A percentile compares a stretch with the other conserved stretches of the same genome.
Evolutionary conservation across 805 yeast genomes (phyloP).

Genomic region (Wickerhamomyces canadensis): DNA sequence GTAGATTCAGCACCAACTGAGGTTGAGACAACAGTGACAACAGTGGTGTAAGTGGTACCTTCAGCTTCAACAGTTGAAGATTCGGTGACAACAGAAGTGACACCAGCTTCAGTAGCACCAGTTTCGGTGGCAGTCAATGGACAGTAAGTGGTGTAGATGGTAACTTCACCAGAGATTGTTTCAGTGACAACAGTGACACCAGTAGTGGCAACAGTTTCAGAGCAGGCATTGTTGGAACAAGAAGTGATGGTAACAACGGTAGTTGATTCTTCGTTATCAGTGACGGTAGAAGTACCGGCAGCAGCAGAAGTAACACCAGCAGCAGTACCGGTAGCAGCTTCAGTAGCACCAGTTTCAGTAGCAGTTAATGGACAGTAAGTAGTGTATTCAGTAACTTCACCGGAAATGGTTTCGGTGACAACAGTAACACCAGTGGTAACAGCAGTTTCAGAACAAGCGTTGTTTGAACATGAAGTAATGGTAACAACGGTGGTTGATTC

Average conservation of each 20-base stretch:
- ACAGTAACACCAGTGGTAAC: slow-evolving; percentile 24
- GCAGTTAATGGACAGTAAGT: slow-evolving; percentile 21
- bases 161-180: slow-evolving; percentile 16
- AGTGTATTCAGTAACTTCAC: slow-evolving; percentile 16
- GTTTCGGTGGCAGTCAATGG: slow-evolving; percentile 8
- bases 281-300: slow-evolving; percentile 16
- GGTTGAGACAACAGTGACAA: slow-evolving; percentile 8
- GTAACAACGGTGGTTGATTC: slow-evolving; percentile 23
- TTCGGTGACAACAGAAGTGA: no score
- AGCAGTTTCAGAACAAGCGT: slow-evolving; percentile 8
- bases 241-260: slow-evolving; percentile 27
- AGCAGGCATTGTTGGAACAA: slow-evolving; percentile 13
- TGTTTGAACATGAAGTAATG: slow-evolving; percentile 21
- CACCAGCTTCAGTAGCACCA: slow-evolving; percentile 1
- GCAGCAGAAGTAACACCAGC: slow-evolving; percentile 10
- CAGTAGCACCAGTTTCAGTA: slow-evolving; percentile 6
- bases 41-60: slow-evolving; percentile 9
- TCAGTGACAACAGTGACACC: slow-evolving; percentile 23
- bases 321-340: slow-evolving; percentile 19
- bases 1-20: slow-evolving; percentile 8
- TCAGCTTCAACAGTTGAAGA: slow-evolving; percentile 2
- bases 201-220: slow-evolving; percentile 21
- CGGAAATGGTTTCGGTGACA: slow-evolving; percentile 26
- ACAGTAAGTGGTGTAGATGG: slow-evolving; percentile 16
- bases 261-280: slow-evolving; percentile 18